Conservation (phyloP, 2,329 filamentous ascomycete genomes). For the Neospermospora avenae region DNA sequence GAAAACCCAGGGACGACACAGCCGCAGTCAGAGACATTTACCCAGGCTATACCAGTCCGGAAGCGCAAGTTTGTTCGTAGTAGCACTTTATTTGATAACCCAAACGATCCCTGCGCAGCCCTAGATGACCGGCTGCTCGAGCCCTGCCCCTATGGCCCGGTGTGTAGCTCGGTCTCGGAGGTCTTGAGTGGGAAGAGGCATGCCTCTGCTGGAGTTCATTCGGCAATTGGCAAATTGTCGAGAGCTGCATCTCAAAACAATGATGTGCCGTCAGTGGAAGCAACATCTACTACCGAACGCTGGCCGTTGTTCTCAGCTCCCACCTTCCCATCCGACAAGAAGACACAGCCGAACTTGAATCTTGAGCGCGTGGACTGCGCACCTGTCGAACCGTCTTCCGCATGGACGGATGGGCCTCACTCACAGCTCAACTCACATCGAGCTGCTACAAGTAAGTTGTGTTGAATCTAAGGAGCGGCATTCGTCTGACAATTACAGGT, state of each 20-base stretch:
- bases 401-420: not conserved
- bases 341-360: not conserved
- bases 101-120: conserved; percentile 26
- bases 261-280: not conserved
- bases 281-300: conserved; percentile 18
- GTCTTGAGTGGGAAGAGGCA: conserved; percentile 17
- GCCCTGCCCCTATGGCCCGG: conserved; percentile 26
- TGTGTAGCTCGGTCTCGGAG: conserved; percentile 28
- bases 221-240: not conserved
- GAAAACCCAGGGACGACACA: conserved; percentile 15
- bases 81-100: conserved; percentile 31
- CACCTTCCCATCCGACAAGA: conserved; percentile 6
- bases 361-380: not conserved
- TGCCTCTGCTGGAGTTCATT: not conserved
- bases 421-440: not conserved
- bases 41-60: conserved; percentile 25
- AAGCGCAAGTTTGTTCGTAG: conserved; percentile 28
- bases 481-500: not conserved
- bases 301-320: conserved; percentile 14
- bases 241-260: not conserved
- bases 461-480: not conserved
- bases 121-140: conserved; percentile 34
- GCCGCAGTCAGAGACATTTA: conserved; percentile 25
- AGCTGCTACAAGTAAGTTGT: not conserved
- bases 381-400: not conserved